Evolutionary conservation across 441 rosid genomes (phyloP).

Genomic region (Pelargonium exstipulatum): DNA sequence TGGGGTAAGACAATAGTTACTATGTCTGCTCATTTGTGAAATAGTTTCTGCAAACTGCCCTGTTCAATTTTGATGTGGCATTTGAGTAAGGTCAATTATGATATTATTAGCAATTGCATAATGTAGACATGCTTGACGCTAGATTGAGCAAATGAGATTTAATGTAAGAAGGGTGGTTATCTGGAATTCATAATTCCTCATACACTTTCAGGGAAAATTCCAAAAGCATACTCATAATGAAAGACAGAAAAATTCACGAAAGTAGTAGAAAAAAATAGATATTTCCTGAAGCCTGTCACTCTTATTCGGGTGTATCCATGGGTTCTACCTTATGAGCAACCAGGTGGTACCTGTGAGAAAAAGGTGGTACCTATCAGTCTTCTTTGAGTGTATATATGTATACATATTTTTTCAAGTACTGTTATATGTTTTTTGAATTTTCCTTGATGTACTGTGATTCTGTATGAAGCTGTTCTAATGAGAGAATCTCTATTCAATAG

Average conservation of each 20-base stretch:
- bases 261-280: no score
- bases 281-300: no score
- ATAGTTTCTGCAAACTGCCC: conserved; percentile 3
- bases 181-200: not conserved
- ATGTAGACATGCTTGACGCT: not conserved
- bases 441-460: not conserved
- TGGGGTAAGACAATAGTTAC: conserved; percentile 55
- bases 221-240: no score
- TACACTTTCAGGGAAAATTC: not conserved
- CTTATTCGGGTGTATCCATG: no score
- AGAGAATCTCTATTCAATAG: not conserved
- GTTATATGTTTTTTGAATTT: not conserved
- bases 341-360: no score
- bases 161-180: not conserved
- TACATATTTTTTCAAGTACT: no score
- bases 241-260: no score
- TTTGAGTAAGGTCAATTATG: not conserved
- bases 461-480: not conserved
- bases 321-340: no score
- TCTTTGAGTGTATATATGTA: no score
- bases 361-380: no score
- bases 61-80: not conserved
- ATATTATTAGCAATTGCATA: not conserved
- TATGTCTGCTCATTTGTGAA: not conserved
- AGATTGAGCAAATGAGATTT: not conserved